A percentile compares a stretch with the other conserved stretches of the same genome.
phyloP scores from a whole-genome alignment of 1,284 basidiomycete genomes.

The Laetiporus sulphureus region DNA sequence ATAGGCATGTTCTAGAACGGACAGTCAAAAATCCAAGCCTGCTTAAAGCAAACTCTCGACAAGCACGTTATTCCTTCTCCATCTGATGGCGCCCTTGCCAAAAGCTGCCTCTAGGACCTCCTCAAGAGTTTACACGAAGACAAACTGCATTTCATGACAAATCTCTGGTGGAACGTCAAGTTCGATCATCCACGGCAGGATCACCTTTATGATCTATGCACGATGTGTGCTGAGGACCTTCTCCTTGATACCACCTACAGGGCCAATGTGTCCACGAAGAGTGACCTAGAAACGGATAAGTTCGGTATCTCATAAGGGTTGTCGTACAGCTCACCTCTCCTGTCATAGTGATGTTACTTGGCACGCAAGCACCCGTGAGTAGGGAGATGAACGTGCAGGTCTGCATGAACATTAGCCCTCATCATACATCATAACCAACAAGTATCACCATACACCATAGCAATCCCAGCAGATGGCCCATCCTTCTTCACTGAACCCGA shows the following conservation, averaged over 20 bases:
- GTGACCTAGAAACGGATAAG: constrained; percentile 51
- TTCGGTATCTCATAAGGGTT: background rate
- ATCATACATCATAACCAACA: too few species aligned
- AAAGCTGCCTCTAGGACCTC: constrained; percentile 81
- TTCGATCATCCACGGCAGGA: constrained; percentile 79
- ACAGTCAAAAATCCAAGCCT: background rate
- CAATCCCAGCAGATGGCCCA: constrained; percentile 84
- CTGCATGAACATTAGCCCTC: too few species aligned
- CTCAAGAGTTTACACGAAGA: constrained; percentile 70
- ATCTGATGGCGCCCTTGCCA: constrained; percentile 54
- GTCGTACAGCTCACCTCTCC: constrained; percentile 50
- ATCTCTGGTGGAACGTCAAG: constrained; percentile 75
- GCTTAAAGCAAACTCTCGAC: constrained; percentile 49
- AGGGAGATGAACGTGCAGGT: constrained; percentile 81
- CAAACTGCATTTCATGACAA: constrained; percentile 67
- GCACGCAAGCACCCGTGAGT: constrained; percentile 67
- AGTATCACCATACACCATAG: constrained; percentile 55
- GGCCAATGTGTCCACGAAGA: constrained; percentile 68
- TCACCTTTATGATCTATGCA: constrained; percentile 73
- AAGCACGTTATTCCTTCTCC: constrained; percentile 44
- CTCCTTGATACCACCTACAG: constrained; percentile 82
- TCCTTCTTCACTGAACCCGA: constrained; percentile 88
- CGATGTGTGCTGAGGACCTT: constrained; percentile 82
- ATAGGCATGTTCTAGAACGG: too few species aligned
- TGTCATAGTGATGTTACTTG: constrained; percentile 73